Base-by-base conservation (phyloP, 805 yeast genomes). In the Myxozyma lipomycoides region DNA sequence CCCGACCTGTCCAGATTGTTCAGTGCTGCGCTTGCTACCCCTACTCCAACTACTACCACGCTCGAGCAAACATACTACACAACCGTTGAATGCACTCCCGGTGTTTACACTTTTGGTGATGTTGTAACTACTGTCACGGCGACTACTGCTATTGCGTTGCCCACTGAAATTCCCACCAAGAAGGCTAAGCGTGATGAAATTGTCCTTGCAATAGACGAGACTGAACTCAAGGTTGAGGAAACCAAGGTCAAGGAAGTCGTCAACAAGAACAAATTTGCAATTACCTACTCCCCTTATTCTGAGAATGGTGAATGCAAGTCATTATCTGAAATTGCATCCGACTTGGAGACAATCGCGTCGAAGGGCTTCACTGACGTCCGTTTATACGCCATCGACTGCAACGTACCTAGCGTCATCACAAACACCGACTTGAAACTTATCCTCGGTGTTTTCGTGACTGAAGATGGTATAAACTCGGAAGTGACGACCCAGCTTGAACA, bases 371-470 rank as follows among this genome's bases (percentile, higher is more conserved):
- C 70, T 36, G 76, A 77, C 45, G 70, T 89, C 47, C 81, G 96
- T 72, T 66, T 87, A 46, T 90, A 89, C 65, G 95, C 95, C 61
- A 84, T 86, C 51, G 96, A 90, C 68, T 89, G 97, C 73, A 74
- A 78, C 65, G 78, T 84, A 24, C 69, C 86, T 43, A 63, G 75
- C 25, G 80, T 84, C 2, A 28, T 28, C 32, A 75, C 69, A 22
- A 45, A 66, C 12, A 69, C 84, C 46, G 95, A 95, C 3, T 67
- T 89, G 45, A 79, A 71, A 36, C 79, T 89, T 51, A 84, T 86
- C 68, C 96, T 87, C 73, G 96, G 96, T 43, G 76, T 90, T 69
- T 89, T 90, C 88, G 81, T 90, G 56, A 65, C 74, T 38, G 55
- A 59, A 55, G 73, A 66, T 25, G 95, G 95, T 61, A 82, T 76